These are phyloP conservation scores for Pestalotiopsis sp. DNA, from an alignment of 2,329 filamentous ascomycete species.

Conservation along the genomic window DNA sequence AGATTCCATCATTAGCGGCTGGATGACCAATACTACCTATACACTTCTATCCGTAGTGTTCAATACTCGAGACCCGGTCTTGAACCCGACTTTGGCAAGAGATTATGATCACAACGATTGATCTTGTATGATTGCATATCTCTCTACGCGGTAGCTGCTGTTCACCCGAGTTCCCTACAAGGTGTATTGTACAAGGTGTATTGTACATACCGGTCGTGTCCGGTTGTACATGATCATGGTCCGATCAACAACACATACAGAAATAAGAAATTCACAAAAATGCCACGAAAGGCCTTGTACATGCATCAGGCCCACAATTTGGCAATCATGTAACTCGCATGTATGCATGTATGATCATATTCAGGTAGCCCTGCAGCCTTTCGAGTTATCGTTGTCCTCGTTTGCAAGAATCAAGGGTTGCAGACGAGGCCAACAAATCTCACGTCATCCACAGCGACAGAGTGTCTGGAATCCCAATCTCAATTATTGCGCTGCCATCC, in stretches of 20 bases:
- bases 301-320: not conserved
- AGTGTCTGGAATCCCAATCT: not conserved
- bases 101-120: too few species aligned
- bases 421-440: not conserved
- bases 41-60: too few species aligned
- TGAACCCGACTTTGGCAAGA: too few species aligned
- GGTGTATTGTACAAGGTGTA: too few species aligned
- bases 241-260: too few species aligned
- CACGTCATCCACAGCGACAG: not conserved
- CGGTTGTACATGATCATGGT: too few species aligned
- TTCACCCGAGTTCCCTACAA: too few species aligned
- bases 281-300: not conserved
- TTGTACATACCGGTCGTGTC: too few species aligned
- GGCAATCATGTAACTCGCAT: not conserved
- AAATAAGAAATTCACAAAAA: not conserved
- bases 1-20: not conserved
- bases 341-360: not conserved
- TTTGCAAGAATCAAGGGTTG: not conserved
- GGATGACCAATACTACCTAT: not conserved
- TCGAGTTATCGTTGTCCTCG: not conserved
- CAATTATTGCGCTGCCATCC: not conserved
- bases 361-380: not conserved
- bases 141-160: too few species aligned
- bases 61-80: too few species aligned
- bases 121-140: too few species aligned